These are phyloP conservation scores for Boletus semigastroideus DNA, from an alignment of 1,284 basidiomycete genomes.

Conservation along the genomic window DNA sequence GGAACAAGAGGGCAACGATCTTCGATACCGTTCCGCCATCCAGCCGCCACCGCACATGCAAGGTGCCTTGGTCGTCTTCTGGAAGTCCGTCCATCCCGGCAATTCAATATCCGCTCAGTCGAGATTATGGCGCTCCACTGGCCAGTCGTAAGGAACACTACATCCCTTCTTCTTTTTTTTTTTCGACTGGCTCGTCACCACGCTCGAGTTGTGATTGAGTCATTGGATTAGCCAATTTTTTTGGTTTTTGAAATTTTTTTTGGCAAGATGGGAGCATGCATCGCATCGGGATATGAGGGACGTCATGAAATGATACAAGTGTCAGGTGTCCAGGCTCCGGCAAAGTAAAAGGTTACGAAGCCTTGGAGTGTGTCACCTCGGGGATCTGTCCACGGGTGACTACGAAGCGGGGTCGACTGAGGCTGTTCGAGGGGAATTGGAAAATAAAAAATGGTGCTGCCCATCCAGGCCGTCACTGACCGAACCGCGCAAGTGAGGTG, in stretches of 20 bases:
- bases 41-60: conserved; percentile 18
- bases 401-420: conserved; percentile 9
- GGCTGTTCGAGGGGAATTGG: conserved; percentile 27
- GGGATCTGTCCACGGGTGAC: conserved; percentile 4
- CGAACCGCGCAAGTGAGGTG: conserved; percentile 19
- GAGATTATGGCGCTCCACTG: conserved; percentile 29
- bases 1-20: conserved; percentile 12
- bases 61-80: conserved; percentile 24
- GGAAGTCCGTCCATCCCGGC: conserved; percentile 30
- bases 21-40: conserved; percentile 18
- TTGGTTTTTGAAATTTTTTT: neutral
- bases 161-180: neutral
- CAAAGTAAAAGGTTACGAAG: conserved; percentile 10
- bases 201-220: conserved; percentile 6
- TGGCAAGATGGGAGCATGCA: neutral
- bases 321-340: conserved; percentile 15
- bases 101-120: conserved; percentile 36
- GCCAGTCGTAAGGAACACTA: conserved; percentile 9
- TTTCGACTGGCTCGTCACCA: conserved; percentile 15
- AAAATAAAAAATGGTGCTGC: conserved; percentile 14
- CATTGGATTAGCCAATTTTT: conserved; percentile 5
- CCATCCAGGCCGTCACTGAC: conserved; percentile 1
- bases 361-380: conserved; percentile 13
- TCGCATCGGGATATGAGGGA: conserved; percentile 11
- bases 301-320: conserved; percentile 21